Percentiles rank a stretch among this genome's conserved stretches.
phyloP scores from a whole-genome alignment of 169 alveolate species.

The Miamiensis avidus region DNA sequence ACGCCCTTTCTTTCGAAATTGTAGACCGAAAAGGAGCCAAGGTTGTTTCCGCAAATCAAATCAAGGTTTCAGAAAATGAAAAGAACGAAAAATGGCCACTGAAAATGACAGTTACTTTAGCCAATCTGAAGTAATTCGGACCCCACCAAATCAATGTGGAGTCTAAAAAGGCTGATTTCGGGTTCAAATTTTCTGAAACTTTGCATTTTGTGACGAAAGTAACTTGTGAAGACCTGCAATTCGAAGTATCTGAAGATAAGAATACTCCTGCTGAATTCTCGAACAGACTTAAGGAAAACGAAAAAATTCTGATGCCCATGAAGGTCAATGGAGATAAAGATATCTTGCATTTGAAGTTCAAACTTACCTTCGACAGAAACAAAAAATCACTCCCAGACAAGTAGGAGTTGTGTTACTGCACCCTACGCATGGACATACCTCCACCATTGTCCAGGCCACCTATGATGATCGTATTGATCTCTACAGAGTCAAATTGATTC shows the following conservation, averaged over 20 bases:
- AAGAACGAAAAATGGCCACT: background rate
- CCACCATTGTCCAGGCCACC: background rate
- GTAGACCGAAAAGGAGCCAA: too few relatives aligned
- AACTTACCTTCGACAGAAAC: background rate
- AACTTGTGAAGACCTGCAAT: background rate
- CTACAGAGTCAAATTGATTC: background rate
- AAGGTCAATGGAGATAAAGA: background rate
- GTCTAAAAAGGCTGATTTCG: background rate
- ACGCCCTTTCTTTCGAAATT: too few relatives aligned
- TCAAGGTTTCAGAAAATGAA: too few relatives aligned
- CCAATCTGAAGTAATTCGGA: background rate
- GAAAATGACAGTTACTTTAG: too few relatives aligned
- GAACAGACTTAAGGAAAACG: background rate
- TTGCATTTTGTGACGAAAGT: background rate
- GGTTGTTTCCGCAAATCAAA: too few relatives aligned
- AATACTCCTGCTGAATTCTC: background rate
- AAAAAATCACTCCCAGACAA: background rate
- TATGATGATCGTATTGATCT: too few relatives aligned
- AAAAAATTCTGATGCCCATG: background rate
- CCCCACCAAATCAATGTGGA: background rate
- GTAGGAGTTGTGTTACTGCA: background rate
- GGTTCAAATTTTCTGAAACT: too few relatives aligned
- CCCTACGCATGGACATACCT: background rate
- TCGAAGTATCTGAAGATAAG: background rate
- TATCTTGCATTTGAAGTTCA: background rate